Base-by-base conservation (phyloP, 768 basidiomycete species). In the Mycena vulgaris region DNA sequence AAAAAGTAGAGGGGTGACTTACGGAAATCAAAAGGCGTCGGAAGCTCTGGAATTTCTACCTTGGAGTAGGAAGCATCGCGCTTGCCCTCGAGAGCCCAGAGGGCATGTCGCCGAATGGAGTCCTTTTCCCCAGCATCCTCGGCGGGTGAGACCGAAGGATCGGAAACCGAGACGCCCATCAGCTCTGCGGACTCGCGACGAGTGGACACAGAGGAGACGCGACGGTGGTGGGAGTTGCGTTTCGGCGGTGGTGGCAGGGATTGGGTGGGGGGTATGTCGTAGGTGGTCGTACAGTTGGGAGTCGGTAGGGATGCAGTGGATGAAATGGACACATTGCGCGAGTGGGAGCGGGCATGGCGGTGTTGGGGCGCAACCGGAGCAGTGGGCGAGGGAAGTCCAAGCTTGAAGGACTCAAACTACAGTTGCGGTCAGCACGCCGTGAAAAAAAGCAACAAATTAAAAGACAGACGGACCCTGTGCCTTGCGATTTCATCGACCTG, bases 131-230 rank as follows among this genome's bases (percentile, higher is more conserved):
- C 91, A 28, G 91, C 75, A 77, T 93, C 90, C 35, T 94, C 91
- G 2, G 89, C 85, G 30, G 84, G 82, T 2, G 89, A 87, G 11
- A 87, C 75, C 7, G 90, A 89, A 28, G 94, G 85, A 69, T 91
- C 89, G 16, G 93, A 90, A 42, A 93, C 82, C 27, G 92, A 81
- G 16, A 94, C 88, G 30, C 95, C 94, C 93, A 97, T 96, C 76
- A 97, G 84, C 75, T 97, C 96, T 21, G 95, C 93, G 23, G 95
- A 96, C 83, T 97, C 96, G 73, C 87, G 88, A 69, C 95, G 91
- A 45, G 95, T 97, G 13, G 96, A 95, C 30, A 97, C 94, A 28
- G 94, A 95, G 1, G 95, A 95, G 47, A 90, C 89, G 55, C 96
- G 93, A 17, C 89, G 87, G 75, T 97, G 96, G 74, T 95, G 95